Percentiles rank a stretch among this genome's conserved stretches.
Evolutionary conservation across 2,329 filamentous ascomycete species (phyloP).

Genomic region (Cephalotrichum gorgonifer): DNA sequence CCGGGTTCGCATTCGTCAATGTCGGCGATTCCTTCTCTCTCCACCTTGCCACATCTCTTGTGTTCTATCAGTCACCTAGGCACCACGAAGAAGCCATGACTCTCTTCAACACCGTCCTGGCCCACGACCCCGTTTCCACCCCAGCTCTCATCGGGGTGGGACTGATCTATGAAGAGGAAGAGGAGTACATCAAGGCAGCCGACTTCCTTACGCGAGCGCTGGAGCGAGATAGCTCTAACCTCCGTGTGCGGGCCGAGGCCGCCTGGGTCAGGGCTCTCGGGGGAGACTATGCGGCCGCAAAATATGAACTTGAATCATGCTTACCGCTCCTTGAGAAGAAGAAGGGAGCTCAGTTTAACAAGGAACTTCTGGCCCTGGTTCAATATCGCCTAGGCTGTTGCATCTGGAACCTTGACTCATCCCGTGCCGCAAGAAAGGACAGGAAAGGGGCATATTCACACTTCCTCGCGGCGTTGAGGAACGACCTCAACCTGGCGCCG

Average conservation of each 20-base stretch:
- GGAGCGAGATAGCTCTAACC: constrained; percentile 59
- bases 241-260: constrained; percentile 73
- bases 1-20: constrained; percentile 58
- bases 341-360: constrained; percentile 39
- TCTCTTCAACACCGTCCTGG: constrained; percentile 76
- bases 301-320: constrained; percentile 60
- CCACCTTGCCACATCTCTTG: constrained; percentile 74
- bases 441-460: constrained; percentile 73
- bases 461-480: constrained; percentile 76
- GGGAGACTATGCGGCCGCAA: constrained; percentile 60
- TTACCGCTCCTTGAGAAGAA: constrained; percentile 54
- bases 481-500: constrained; percentile 77
- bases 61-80: constrained; percentile 81
- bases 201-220: constrained; percentile 71
- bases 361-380: constrained; percentile 72
- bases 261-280: constrained; percentile 86
- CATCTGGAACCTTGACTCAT: constrained; percentile 73
- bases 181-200: constrained; percentile 74
- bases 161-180: constrained; percentile 84
- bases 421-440: constrained; percentile 63
- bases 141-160: constrained; percentile 81
- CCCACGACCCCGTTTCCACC: constrained; percentile 65
- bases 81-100: constrained; percentile 79
- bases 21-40: constrained; percentile 65
- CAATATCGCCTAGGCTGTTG: constrained; percentile 82